Evolutionary conservation across 768 basidiomycete species (phyloP).

Genomic region (Phanerochaete sordida): DNA sequence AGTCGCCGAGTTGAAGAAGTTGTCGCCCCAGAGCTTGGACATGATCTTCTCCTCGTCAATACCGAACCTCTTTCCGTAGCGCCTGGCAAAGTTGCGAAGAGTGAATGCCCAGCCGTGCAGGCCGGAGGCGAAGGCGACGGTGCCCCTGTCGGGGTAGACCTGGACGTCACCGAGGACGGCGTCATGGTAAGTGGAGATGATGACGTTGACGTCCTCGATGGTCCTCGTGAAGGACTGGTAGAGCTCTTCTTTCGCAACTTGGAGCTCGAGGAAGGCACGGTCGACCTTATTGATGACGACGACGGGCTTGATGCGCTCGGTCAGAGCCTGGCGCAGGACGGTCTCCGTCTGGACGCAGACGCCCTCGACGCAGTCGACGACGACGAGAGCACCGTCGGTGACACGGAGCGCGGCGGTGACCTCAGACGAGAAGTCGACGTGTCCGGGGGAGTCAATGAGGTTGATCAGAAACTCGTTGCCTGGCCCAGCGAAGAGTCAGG

Average conservation of each 20-base stretch:
- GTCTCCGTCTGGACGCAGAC: slow-evolving; percentile 99
- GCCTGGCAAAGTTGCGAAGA: slow-evolving; percentile 91
- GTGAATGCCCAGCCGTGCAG: slow-evolving; percentile 99
- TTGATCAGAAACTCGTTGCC: slow-evolving; percentile 99
- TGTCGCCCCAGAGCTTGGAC: slow-evolving; percentile 97
- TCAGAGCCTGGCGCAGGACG: slow-evolving; percentile 93
- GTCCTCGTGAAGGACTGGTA: slow-evolving; percentile 98
- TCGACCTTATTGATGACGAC: slow-evolving; percentile 99
- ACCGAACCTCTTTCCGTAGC: slow-evolving; percentile 98
- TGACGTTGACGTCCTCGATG: slow-evolving; percentile 97
- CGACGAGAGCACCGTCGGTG: slow-evolving; percentile 98
- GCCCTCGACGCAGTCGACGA: slow-evolving; percentile 99
- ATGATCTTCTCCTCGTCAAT: slow-evolving; percentile 99
- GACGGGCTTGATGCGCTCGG: slow-evolving; percentile 99
- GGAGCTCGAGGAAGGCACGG: slow-evolving; percentile 97
- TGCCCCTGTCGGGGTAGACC: slow-evolving; percentile 97
- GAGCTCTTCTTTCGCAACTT: slow-evolving; percentile 93
- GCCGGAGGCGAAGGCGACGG: slow-evolving; percentile 98
- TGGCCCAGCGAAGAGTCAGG: slow-evolving; percentile 6
- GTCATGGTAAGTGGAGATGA: slow-evolving; percentile 97
- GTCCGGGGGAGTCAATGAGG: slow-evolving; percentile 98
- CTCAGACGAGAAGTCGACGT: slow-evolving; percentile 99
- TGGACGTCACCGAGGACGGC: slow-evolving; percentile 94
- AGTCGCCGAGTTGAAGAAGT: slow-evolving; percentile 97
- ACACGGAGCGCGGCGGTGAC: slow-evolving; percentile 99